Base-by-base conservation (phyloP, 1,284 basidiomycete species). In the Ustilago shanxiensis region DNA sequence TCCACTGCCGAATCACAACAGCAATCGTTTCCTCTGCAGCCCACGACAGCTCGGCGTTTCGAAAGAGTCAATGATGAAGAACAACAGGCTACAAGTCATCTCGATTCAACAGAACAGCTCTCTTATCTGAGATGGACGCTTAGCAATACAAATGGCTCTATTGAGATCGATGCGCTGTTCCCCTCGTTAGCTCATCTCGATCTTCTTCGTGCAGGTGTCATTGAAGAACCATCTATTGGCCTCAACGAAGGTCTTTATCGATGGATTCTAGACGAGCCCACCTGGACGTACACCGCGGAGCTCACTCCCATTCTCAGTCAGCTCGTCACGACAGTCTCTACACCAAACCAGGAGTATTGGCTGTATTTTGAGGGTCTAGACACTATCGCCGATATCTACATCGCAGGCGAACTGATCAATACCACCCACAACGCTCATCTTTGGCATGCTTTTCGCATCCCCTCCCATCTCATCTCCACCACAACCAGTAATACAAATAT, bases 331-430 rank as follows among this genome's bases (percentile, higher is more conserved):
- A 79, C 26, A 39, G 33, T 22, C 13, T 14, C 31, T 77, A 79
- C 26, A 41, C 16, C 22, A 9, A 13, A n/a, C 45, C 81, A 35
- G 26, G 86, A 86, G 59, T 86, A 88, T 1, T 82, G 90, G 28
- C 86, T 91, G n/a, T 88, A 90, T 16, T 90, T 91, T 80, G 88
- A 90, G 58, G 90, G 90, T 3, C 87, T 91, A 39, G 90, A 91
- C 79, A 90, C 89, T 0, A 87, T 91, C 55, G 89, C 89, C 10
- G 90, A 89, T 58, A 89, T 91, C 58, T 89, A 88, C 10, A 83
- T 91, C 14, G 88, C 88, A 13, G 89, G 88, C 3, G 86, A 89
- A 41, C 88, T 89, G 3, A 83, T 91, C 22, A 88, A 89, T 8
- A 90, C 89, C 89, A 89, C 90, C 18, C 88, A 89, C 78, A 90